phyloP scores from a whole-genome alignment of 2,329 filamentous ascomycete species.

The Stagonosporopsis tanaceti region DNA sequence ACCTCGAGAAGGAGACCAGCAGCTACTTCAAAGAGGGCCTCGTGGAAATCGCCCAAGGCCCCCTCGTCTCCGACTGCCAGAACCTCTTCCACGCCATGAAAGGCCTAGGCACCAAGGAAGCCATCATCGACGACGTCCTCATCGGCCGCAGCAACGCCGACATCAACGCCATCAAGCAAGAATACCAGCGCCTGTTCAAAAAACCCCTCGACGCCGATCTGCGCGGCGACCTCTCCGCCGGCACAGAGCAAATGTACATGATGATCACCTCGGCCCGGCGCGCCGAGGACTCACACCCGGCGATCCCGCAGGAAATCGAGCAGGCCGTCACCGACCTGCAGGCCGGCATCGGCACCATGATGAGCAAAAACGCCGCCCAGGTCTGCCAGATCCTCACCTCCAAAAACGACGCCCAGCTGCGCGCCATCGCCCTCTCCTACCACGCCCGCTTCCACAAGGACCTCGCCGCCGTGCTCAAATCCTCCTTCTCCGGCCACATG shows the following conservation, averaged over 20 bases:
- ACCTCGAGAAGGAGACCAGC: constrained; percentile 78
- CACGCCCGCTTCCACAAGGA: constrained; percentile 73
- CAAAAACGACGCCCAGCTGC: constrained; percentile 82
- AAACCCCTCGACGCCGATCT: constrained; percentile 75
- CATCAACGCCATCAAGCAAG: constrained; percentile 81
- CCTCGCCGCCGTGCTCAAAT: constrained; percentile 77
- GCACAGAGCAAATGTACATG: constrained; percentile 85
- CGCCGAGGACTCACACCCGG: constrained; percentile 78
- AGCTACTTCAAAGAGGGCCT: constrained; percentile 79
- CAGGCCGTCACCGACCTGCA: constrained; percentile 80
- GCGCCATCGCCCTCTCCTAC: constrained; percentile 81
- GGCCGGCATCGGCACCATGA: constrained; percentile 68
- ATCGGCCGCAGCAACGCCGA: constrained; percentile 87
- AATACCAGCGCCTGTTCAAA: constrained; percentile 74
- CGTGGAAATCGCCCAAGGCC: constrained; percentile 78
- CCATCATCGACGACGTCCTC: constrained; percentile 84
- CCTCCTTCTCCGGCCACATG: constrained; percentile 93
- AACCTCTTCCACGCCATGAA: constrained; percentile 75
- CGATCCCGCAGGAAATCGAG: constrained; percentile 76
- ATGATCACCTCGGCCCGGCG: constrained; percentile 79
- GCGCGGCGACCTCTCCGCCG: constrained; percentile 80
- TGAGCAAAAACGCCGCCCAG: constrained; percentile 76
- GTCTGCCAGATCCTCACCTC: constrained; percentile 81
- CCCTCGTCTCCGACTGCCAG: constrained; percentile 77
- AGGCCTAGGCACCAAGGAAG: constrained; percentile 86